Conservation (phyloP, 495 filamentous ascomycete species). For the Annulohypoxylon stygium region DNA sequence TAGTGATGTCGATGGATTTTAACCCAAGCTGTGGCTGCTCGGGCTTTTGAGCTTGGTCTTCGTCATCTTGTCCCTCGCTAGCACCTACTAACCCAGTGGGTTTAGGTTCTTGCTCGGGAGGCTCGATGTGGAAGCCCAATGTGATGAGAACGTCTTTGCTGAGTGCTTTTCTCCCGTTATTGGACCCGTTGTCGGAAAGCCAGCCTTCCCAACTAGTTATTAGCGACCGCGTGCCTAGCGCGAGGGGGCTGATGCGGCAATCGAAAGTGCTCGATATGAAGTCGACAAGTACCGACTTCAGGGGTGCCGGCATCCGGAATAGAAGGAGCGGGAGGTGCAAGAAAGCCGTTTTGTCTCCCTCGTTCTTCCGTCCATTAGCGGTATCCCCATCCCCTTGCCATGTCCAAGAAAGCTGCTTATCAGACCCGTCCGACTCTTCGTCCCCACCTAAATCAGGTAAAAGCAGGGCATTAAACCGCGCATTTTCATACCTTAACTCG, state of each 20-base stretch:
- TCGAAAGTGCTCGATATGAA: conserved; percentile 62
- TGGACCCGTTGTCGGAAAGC: conserved; percentile 50
- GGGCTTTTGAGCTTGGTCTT: conserved; percentile 15
- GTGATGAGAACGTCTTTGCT: conserved; percentile 58
- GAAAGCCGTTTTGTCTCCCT: conserved; percentile 41
- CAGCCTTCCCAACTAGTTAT: conserved; percentile 57
- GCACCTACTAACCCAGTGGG: neutral
- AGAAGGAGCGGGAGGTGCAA: conserved; percentile 58
- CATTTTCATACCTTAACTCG: conserved; percentile 57
- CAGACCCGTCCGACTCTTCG: neutral
- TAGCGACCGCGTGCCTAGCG: conserved; percentile 59
- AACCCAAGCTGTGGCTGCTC: conserved; percentile 48
- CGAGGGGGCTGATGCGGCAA: conserved; percentile 60
- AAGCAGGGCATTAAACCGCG: conserved; percentile 56
- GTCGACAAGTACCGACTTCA: conserved; percentile 57
- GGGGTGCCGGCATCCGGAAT: conserved; percentile 59
- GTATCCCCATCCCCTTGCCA: conserved; percentile 21
- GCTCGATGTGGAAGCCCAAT: conserved; percentile 56
- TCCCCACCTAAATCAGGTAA: conserved; percentile 49
- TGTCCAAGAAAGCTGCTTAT: conserved; percentile 36
- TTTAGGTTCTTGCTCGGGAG: conserved; percentile 12
- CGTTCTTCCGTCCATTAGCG: conserved; percentile 9
- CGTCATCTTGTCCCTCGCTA: conserved; percentile 5
- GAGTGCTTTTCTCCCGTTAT: conserved; percentile 27
- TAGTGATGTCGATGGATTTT: conserved; percentile 58